Evolutionary conservation across 1,139 yeast genomes (phyloP).

Genomic region (Candida anutae): DNA sequence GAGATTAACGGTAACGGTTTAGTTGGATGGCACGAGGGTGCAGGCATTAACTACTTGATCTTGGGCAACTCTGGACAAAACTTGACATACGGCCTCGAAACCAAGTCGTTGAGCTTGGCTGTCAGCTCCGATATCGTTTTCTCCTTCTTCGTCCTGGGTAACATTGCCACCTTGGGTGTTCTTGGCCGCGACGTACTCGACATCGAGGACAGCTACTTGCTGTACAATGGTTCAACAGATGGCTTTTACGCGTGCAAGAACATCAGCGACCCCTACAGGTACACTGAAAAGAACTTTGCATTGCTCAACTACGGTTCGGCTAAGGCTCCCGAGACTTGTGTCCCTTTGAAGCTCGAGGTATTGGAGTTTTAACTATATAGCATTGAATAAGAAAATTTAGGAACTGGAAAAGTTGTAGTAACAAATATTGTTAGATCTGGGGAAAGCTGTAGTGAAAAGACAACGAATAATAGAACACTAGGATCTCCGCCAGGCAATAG

Average conservation of each 20-base stretch:
- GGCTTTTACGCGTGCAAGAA: slow-evolving; percentile 35
- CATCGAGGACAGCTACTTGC: slow-evolving; percentile 16
- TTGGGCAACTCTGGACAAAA: slow-evolving; percentile 14
- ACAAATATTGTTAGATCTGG: no score
- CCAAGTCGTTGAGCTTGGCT: slow-evolving; percentile 1
- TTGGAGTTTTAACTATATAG: no score
- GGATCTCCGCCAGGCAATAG: no score
- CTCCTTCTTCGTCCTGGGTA: slow-evolving; percentile 1
- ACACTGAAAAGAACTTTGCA: slow-evolving; percentile 21
- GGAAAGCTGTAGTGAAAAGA: no score
- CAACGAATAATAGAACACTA: no score
- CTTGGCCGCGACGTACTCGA: slow-evolving; percentile 8
- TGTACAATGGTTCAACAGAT: slow-evolving; percentile 20
- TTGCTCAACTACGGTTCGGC: slow-evolving; percentile 10
- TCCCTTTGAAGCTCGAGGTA: slow-evolving; percentile 15
- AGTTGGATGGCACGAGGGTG: slow-evolving; percentile 40
- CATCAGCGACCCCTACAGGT: slow-evolving; percentile 35
- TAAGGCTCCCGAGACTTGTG: slow-evolving; percentile 12
- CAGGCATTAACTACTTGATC: slow-evolving; percentile 43
- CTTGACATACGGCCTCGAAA: slow-evolving; percentile 4
- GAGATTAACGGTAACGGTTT: neutral
- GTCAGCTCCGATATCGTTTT: slow-evolving; percentile 2
- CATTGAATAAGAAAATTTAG: no score
- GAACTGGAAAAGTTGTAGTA: no score
- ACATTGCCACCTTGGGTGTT: slow-evolving; percentile 11